Conservation (phyloP, 805 yeast species). For the Zygotorulaspora danielsina region DNA sequence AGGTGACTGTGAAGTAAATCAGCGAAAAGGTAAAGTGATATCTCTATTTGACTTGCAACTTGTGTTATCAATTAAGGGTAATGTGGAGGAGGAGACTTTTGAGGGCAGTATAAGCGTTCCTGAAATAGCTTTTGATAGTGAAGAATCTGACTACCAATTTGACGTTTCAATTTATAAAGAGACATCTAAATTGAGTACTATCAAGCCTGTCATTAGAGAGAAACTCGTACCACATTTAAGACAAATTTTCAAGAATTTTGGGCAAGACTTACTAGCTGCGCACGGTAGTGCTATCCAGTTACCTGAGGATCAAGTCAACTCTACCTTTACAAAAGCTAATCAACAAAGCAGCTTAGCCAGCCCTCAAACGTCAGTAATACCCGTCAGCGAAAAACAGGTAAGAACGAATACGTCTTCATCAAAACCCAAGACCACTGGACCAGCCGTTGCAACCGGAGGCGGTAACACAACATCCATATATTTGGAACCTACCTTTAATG, state of each 20-base stretch:
- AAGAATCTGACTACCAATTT: slow-evolving; percentile 79
- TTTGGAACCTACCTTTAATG: slow-evolving; percentile 75
- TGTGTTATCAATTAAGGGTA: slow-evolving; percentile 55
- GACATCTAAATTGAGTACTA: slow-evolving; percentile 47
- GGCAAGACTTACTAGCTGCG: slow-evolving; percentile 64
- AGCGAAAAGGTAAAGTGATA: slow-evolving; percentile 94
- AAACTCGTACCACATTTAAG: slow-evolving; percentile 69
- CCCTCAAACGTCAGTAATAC: slow-evolving; percentile 7
- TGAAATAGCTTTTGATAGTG: slow-evolving; percentile 91
- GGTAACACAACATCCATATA: slow-evolving; percentile 73
- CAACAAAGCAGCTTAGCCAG: slow-evolving; percentile 36
- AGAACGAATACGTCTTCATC: slow-evolving; percentile 12
- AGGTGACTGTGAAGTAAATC: slow-evolving; percentile 97
- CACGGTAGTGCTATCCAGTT: slow-evolving; percentile 89
- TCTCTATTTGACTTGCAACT: slow-evolving; percentile 80
- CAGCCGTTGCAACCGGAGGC: slow-evolving; percentile 13
- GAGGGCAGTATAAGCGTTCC: slow-evolving; percentile 80
- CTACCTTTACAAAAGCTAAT: slow-evolving; percentile 50
- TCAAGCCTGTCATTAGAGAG: slow-evolving; percentile 49
- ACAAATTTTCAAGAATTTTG: slow-evolving; percentile 56
- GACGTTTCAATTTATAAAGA: slow-evolving; percentile 60
- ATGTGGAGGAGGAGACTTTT: slow-evolving; percentile 39
- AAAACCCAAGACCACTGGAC: slow-evolving; percentile 13
- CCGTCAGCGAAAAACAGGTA: slow-evolving; percentile 9
- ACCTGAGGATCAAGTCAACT: slow-evolving; percentile 58